Evolutionary conservation across 768 basidiomycete genomes (phyloP), one percentile per base, ranked within the genome.

Genomic region (Arthromyces matolae): DNA sequence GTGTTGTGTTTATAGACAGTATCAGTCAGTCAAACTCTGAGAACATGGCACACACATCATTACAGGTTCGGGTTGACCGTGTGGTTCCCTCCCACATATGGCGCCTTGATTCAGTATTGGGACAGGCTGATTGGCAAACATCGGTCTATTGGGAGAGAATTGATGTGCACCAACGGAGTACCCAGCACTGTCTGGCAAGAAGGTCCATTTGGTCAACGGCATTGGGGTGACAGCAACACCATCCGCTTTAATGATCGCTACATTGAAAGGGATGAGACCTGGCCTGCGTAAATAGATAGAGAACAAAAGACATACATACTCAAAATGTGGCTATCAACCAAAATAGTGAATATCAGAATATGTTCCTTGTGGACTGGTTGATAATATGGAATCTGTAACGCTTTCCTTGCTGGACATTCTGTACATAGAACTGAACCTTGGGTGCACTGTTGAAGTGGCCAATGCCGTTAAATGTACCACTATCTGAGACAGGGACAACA

Each of bases 351-450:
- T n/a, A n/a, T n/a, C n/a, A n/a, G n/a, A n/a, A n/a, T 20, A 62
- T 64, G 16, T 70, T 68, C 25, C 72, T 65, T 49, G 80, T 79
- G 16, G 77, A 76, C 20, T 68, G 68, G 43, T 71, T 72, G 55
- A 83, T 60, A 10, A 83, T 45, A 9, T 79, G 77, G 64, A 82
- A 72, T 33, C 81, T 74, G 57, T 81, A 81, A 29, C 77, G 66
- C 43, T 68, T 67, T 10, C 72, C 73, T 0, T 49, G 4, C 28
- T 39, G 28, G 4, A 47, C 45, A 16, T 47, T 47, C 48, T 76
- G 57, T 5, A 76, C 66, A 0, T 73, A 46, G 34, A 73, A 67
- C 0, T 68, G 61, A 3, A 64, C 61, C 8, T 36, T 36, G n/a
- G 77, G 74, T 5, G 79, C 78, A 3, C 64, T 62, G 5, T 60